Evolutionary conservation across 1,284 basidiomycete genomes (phyloP), one percentile per base, ranked within the genome.

Genomic region (Cutaneotrichosporon cyanovorans): DNA sequence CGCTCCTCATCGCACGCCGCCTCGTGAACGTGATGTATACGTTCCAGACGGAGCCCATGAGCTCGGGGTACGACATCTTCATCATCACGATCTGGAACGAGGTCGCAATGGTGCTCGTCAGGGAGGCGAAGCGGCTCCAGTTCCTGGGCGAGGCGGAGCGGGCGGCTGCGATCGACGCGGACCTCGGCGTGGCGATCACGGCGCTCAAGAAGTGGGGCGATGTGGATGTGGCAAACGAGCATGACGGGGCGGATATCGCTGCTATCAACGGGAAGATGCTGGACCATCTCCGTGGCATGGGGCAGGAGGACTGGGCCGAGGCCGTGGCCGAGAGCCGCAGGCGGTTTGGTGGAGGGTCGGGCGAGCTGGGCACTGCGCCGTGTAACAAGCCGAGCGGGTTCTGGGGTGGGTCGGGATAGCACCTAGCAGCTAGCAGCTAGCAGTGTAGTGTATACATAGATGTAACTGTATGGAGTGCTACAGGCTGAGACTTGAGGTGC

Each of bases 1-100:
- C 59, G 19, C 37, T 63, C 11, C 42, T 58, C n/a, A 48, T 59
- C n/a, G 61, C 61, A 1, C 46, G 58, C 36, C 49, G 59, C 21
- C 45, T 60, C 37, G 57, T 58, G 45, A 53, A 49, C 35, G 45
- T 62, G 34, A 58, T 62, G 41, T 56, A 53, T 34, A 37, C 55
- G 36, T 56, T 55, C 48, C 44, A 50, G 45, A 51, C 48, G 19
- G 46, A 51, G 36, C 57, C 53, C 14, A 38, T 57, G 46, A 46
- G 45, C 36, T 48, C 51, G 2, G 58, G 48, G 36, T 57, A 55
- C 46, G 57, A 57, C 43, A 48, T 53, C 19, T 60, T 56, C 48
- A 56, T 57, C 46, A 56, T 58, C 34, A 57, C 53, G 5, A 53
- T 58, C 21, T 62, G 60, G 60, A 60, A 58, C 45, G 55, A 57